Percentiles rank a stretch among this genome's conserved stretches.
Evolutionary conservation across 2,329 filamentous ascomycete species (phyloP).

Genomic region (Pseudogymnoascus sp.): DNA sequence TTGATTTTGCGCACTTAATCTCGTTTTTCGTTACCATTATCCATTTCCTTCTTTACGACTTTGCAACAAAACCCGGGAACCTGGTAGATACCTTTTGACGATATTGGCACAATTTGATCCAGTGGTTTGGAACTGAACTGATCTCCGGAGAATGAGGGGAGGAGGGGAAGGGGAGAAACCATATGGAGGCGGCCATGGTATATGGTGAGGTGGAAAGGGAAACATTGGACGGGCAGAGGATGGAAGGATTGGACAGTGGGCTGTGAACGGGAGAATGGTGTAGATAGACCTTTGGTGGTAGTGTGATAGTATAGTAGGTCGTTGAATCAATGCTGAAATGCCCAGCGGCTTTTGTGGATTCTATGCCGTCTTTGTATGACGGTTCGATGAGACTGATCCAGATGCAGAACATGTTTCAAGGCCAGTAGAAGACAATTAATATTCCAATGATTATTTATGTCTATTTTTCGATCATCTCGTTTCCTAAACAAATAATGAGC

Average conservation of each 20-base stretch:
- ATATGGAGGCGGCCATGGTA: conserved; percentile 24
- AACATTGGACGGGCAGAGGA: conserved; percentile 25
- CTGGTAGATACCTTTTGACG: conserved; percentile 28
- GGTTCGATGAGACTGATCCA: neutral
- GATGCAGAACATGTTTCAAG: neutral
- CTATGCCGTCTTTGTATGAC: neutral
- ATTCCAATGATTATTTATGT: neutral
- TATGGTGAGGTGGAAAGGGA: conserved; percentile 25
- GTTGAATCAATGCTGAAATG: conserved; percentile 11
- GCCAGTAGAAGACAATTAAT: neutral
- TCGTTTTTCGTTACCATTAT: conserved; percentile 24
- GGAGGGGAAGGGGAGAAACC: conserved; percentile 15
- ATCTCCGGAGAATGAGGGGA: conserved; percentile 19
- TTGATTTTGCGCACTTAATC: neutral
- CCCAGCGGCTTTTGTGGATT: conserved; percentile 5
- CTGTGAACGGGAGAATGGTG: conserved; percentile 19
- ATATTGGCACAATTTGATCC: conserved; percentile 25
- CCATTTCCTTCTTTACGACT: conserved; percentile 28
- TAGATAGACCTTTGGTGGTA: conserved; percentile 23
- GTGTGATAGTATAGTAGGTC: conserved; percentile 19
- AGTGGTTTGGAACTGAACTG: conserved; percentile 21
- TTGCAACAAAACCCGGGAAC: conserved; percentile 20
- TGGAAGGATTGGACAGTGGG: conserved; percentile 21
- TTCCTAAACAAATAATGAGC: neutral
- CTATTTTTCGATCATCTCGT: neutral